Base-by-base conservation (phyloP, 1,284 basidiomycete genomes). In the Hymenochaete sp. region DNA sequence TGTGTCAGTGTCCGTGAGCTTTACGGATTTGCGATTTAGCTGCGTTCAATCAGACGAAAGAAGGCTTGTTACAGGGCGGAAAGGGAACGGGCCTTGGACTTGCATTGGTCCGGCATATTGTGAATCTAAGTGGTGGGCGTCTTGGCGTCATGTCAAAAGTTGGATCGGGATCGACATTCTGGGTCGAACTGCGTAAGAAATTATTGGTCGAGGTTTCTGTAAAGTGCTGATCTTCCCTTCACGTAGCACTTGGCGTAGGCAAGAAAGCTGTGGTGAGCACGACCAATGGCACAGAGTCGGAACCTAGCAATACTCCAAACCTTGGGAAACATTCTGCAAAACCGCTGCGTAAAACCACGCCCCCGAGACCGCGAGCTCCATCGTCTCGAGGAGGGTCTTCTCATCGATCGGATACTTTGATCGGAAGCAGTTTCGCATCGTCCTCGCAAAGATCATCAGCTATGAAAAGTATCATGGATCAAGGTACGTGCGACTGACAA, bases 11-110 rank as follows among this genome's bases (percentile, higher is more conserved):
- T 31, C 35, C 35, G 6, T 19, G n/a, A 28, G 38, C 45, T 37
- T n/a, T 33, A 38, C 24, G 47, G 26, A 35, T 32, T 21, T 29
- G 24, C 13, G 28, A 9, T 26, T 13, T 50, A 82, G 79, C 77
- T 48, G 77, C 80, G 4, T 85, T 82, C 57, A 84, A 80, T 55
- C 83, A 87, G 61, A 87, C 84, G 2, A 82, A 87, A 57, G 76
- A 79, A 59, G 90, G 89, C 5, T 72, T 84, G 48, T 73, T 80
- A 55, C 91, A 93, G 21, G 49, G 55, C 26, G 70, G 70, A 8
- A 72, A 72, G 56, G 71, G 72, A 29, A 66, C 65, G 16, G 70
- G 72, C 2, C 56, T 72, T 4, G 73, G 73, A 19, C 59, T 77
- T 16, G 72, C 72, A 4, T 61, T 77, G 31, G 69, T 74, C 3